Conservation (phyloP, 2,329 filamentous ascomycete species). For the Coniochaeta sp. region DNA sequence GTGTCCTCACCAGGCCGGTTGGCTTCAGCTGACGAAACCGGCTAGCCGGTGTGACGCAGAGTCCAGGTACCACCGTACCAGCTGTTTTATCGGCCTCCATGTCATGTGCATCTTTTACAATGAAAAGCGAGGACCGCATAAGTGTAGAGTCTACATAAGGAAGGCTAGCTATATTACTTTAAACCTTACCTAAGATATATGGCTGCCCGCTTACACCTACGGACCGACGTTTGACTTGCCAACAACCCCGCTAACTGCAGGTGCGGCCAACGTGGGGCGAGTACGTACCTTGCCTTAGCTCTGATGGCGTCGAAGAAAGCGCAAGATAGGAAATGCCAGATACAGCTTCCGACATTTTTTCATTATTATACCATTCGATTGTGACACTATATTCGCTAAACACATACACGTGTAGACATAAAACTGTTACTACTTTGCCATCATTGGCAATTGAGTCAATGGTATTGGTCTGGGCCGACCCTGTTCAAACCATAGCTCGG, state of each 20-base stretch:
- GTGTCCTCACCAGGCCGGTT: neutral
- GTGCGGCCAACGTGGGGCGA: too few species aligned
- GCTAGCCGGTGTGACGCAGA: neutral
- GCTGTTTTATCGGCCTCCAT: neutral
- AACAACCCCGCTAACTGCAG: too few species aligned
- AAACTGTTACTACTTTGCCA: neutral
- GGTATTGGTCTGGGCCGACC: neutral
- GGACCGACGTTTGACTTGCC: too few species aligned
- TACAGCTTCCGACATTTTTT: neutral
- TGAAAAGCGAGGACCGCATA: too few species aligned
- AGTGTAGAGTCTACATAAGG: too few species aligned
- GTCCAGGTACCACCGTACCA: neutral
- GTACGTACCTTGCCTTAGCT: neutral
- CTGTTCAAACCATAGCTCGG: neutral
- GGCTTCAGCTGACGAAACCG: neutral
- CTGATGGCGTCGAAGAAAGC: neutral
- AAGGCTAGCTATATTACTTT: too few species aligned
- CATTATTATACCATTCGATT: slow-evolving; percentile 4
- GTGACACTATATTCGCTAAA: neutral
- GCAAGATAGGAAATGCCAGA: neutral
- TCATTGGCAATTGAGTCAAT: neutral
- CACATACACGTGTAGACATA: neutral
- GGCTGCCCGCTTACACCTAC: too few species aligned
- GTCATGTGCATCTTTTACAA: neutral
- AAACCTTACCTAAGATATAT: too few species aligned